Evolutionary conservation across 805 yeast species (phyloP).

Genomic region (Candida morakotiae): DNA sequence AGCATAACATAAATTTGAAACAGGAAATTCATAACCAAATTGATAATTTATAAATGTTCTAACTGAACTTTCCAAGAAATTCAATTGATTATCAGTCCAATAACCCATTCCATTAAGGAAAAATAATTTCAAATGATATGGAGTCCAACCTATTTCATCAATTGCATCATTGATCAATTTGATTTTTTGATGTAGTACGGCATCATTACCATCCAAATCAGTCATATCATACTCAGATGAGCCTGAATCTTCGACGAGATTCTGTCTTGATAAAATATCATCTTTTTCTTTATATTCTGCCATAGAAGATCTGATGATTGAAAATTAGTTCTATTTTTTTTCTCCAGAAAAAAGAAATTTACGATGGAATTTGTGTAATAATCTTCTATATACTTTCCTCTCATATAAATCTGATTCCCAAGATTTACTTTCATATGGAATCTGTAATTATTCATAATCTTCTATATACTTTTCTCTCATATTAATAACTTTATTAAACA

Average conservation of each 20-base stretch:
- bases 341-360: neutral
- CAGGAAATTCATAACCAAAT: constrained; percentile 41
- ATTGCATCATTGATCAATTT: constrained; percentile 26
- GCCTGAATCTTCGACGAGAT: constrained; percentile 3
- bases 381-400: constrained; percentile 13
- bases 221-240: constrained; percentile 11
- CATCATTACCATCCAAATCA: constrained; percentile 26
- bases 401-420: constrained; percentile 24
- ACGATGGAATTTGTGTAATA: constrained; percentile 1
- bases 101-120: constrained; percentile 55
- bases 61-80: constrained; percentile 44
- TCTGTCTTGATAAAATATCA: neutral
- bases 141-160: constrained; percentile 45
- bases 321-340: neutral
- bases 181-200: constrained; percentile 24
- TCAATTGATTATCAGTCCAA: constrained; percentile 51
- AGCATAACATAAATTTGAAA: constrained; percentile 35
- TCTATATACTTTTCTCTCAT: constrained; percentile 17
- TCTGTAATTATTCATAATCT: constrained; percentile 15
- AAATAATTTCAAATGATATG: constrained; percentile 48
- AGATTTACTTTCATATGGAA: no score
- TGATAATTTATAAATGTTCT: constrained; percentile 45
- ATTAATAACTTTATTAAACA: constrained; percentile 21
- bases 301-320: no score
- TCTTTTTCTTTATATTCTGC: constrained; percentile 1